Base-by-base conservation (phyloP, 345 rosid species). In the Eucalyptus marginata region DNA sequence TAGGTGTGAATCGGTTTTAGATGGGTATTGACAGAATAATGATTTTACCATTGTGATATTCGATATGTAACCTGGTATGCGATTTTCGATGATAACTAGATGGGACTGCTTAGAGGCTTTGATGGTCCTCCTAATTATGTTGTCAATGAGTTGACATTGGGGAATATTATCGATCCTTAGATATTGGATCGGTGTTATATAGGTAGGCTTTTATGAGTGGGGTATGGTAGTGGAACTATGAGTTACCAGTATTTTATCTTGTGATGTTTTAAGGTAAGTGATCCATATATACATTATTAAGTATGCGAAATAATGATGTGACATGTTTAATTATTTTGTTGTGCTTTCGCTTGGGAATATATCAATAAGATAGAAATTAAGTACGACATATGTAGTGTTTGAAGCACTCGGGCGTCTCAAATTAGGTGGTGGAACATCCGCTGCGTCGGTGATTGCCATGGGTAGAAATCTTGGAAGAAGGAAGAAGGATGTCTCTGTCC, bases 21-120 rank as follows among this genome's bases (percentile, higher is more conserved):
- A 52, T 52, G 58, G 58, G 58, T 52, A 52, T 52, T 52, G 24
- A 2, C 0, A 52, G 4, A 52, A 52, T 52, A 18, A 52, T 52
- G 58, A 52, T 7, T 1, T 52, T 52, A 52, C 24, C 58, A 52
- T 1, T 18, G 10, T 52, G 24, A 52, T 52, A 52, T 52, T 59
- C 2, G 4, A 27, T 59, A 58, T 59, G 29, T 59, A 59, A 27
- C 31, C 0, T 11, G 14, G 15, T 59, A 59, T 0, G 2, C 4
- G 0, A 59, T 59, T 25, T 59, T 59, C 13, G 2, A 27, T 59
- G n/a, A 7, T 59, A 27, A 59, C 7, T 59, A 5, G 31, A 59
- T 59, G 66, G 7, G 14, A 59, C 31, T 0, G 7, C 31, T 59
- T 27, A 27, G 66, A 59, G 15, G 66, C 0, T 59, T 59, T 27